These are phyloP conservation scores for Alloascoidea africana DNA, from an alignment of 805 yeast species.

Conservation along the genomic window DNA sequence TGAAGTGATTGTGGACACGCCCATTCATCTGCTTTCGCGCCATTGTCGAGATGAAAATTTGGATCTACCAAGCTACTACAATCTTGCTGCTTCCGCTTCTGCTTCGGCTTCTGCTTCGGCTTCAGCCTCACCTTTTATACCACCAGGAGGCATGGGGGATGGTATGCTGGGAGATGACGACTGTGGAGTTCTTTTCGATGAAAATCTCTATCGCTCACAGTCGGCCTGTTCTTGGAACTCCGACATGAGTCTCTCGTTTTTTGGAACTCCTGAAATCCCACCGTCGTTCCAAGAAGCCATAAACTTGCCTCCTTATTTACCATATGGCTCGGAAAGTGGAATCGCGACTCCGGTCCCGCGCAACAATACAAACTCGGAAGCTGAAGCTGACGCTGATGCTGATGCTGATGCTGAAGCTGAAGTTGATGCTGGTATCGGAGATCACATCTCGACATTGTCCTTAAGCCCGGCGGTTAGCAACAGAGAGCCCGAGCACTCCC, in stretches of 20 bases:
- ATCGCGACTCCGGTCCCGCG: no score
- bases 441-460: no score
- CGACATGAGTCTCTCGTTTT: background rate
- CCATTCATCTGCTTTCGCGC: constrained; percentile 24
- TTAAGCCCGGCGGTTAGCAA: no score
- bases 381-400: no score
- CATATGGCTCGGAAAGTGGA: no score
- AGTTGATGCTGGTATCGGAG: no score
- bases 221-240: background rate
- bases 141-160: no score
- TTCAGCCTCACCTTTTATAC: background rate
- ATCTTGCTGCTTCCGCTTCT: constrained; percentile 11
- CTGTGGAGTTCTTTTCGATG: background rate
- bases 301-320: background rate
- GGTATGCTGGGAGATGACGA: background rate
- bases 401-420: no score
- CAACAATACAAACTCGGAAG: no score
- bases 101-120: no score
- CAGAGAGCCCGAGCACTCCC: no score
- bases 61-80: constrained; percentile 26
- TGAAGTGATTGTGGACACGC: constrained; percentile 31
- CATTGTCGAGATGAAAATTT: constrained; percentile 25
- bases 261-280: background rate
- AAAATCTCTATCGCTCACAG: background rate
- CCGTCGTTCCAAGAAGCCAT: constrained; percentile 3